Evolutionary conservation across 2,329 filamentous ascomycete species (phyloP).

Genomic region (Colletotrichum limetticola): DNA sequence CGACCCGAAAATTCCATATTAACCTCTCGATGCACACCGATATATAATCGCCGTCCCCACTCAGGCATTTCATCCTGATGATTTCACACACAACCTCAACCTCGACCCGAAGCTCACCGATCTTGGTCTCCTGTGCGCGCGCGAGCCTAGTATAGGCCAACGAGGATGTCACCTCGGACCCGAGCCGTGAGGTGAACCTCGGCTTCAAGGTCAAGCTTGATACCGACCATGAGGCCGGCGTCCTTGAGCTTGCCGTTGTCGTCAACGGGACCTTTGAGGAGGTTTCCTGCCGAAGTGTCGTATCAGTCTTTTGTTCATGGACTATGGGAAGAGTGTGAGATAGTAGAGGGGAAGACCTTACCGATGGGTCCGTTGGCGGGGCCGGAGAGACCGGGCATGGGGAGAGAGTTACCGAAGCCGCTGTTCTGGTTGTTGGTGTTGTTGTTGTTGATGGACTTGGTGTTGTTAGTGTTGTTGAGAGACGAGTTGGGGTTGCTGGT

Average conservation of each 20-base stretch:
- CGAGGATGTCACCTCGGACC: slow-evolving; percentile 68
- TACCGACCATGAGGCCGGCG: slow-evolving; percentile 67
- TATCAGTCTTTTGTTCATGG: neutral
- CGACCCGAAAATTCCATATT: neutral
- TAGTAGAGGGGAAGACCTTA: slow-evolving; percentile 22
- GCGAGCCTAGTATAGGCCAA: slow-evolving; percentile 62
- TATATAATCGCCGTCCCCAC: neutral
- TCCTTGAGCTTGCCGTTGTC: slow-evolving; percentile 67
- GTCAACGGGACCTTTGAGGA: slow-evolving; percentile 68
- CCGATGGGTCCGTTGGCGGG: slow-evolving; percentile 45
- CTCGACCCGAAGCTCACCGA: neutral
- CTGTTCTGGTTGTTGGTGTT: slow-evolving; percentile 21
- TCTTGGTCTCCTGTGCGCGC: neutral
- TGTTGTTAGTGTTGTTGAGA: slow-evolving; percentile 26
- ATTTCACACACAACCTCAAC: neutral
- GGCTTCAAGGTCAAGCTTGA: slow-evolving; percentile 72
- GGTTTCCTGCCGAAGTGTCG: slow-evolving; percentile 50
- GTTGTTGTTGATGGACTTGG: slow-evolving; percentile 23
- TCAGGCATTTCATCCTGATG: neutral
- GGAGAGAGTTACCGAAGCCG: slow-evolving; percentile 48
- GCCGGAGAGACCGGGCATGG: slow-evolving; percentile 49
- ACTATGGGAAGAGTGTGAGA: neutral
- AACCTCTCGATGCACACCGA: neutral
- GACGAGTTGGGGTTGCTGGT: slow-evolving; percentile 22
- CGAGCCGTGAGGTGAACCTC: slow-evolving; percentile 71